These are phyloP conservation scores for Aspergillus tamarii DNA, from an alignment of 2,329 filamentous ascomycete genomes.

Conservation along the genomic window DNA sequence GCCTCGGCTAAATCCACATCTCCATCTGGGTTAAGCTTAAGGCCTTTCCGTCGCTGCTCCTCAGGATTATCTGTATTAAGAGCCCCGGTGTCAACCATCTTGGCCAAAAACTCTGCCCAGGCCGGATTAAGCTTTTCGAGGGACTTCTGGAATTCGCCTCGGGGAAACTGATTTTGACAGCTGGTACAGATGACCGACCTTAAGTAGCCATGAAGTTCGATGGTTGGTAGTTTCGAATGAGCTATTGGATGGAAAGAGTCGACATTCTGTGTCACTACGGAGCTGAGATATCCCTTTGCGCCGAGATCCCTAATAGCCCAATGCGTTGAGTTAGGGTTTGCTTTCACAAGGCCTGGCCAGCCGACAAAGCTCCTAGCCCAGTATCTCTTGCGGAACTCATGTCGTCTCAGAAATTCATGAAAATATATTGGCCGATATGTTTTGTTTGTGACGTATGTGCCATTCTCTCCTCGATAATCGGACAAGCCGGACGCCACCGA, in stretches of 20 bases:
- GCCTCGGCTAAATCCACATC: constrained; percentile 89
- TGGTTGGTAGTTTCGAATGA: constrained; percentile 72
- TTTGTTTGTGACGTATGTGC: constrained; percentile 91
- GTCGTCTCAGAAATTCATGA: constrained; percentile 79
- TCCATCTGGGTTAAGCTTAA: constrained; percentile 89
- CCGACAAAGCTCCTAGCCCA: constrained; percentile 95
- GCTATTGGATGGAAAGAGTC: constrained; percentile 86
- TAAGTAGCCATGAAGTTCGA: constrained; percentile 91
- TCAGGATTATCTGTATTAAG: constrained; percentile 76
- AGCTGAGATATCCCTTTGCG: constrained; percentile 70
- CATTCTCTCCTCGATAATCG: constrained; percentile 86
- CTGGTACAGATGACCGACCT: constrained; percentile 78
- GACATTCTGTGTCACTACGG: constrained; percentile 92
- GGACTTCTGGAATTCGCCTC: constrained; percentile 74
- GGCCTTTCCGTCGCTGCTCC: constrained; percentile 67
- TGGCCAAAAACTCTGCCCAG: constrained; percentile 76
- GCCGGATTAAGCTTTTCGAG: constrained; percentile 79
- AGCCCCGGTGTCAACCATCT: constrained; percentile 73
- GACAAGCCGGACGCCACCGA: constrained; percentile 91
- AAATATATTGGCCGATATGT: constrained; percentile 90
- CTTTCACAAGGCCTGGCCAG: constrained; percentile 79
- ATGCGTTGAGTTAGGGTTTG: constrained; percentile 80
- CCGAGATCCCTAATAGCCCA: constrained; percentile 74
- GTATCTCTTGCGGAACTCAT: constrained; percentile 87
- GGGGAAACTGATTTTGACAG: constrained; percentile 72